These are phyloP conservation scores for Ceratobasidium sp. DNA, from an alignment of 1,284 basidiomycete genomes.

Conservation along the genomic window DNA sequence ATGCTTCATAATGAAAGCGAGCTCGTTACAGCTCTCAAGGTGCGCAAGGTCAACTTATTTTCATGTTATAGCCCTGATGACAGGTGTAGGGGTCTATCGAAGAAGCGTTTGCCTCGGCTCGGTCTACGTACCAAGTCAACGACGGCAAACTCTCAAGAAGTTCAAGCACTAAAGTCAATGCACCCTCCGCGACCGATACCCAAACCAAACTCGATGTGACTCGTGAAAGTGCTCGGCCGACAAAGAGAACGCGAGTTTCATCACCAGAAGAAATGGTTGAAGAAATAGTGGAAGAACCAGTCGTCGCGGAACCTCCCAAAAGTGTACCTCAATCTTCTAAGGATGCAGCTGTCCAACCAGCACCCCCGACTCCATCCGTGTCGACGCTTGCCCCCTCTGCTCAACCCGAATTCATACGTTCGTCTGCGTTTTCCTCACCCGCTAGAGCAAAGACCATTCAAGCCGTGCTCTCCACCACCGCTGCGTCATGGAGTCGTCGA, in stretches of 20 bases:
- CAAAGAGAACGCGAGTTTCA: constrained; percentile 29
- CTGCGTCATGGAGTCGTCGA: constrained; percentile 63
- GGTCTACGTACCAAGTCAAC: constrained; percentile 78
- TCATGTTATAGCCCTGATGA: neutral
- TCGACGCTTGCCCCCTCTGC: constrained; percentile 30
- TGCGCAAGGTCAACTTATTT: constrained; percentile 56
- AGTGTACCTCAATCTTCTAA: neutral
- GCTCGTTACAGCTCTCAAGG: constrained; percentile 84
- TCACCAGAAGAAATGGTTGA: constrained; percentile 28
- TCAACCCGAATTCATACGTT: constrained; percentile 16
- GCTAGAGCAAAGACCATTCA: constrained; percentile 57
- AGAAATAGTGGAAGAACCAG: constrained; percentile 1
- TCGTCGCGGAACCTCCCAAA: neutral
- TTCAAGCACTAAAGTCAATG: neutral
- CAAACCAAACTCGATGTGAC: constrained; percentile 38
- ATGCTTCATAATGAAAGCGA: constrained; percentile 91
- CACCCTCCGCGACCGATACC: neutral
- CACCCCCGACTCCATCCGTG: neutral
- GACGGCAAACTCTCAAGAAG: constrained; percentile 51
- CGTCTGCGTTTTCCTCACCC: constrained; percentile 42
- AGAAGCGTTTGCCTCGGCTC: constrained; percentile 71
- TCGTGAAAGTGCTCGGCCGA: neutral
- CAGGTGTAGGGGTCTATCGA: constrained; percentile 70
- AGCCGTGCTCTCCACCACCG: constrained; percentile 64
- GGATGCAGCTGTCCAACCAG: neutral